Conservation (phyloP, 2,329 filamentous ascomycete genomes). For the Rutstroemia sp. region DNA sequence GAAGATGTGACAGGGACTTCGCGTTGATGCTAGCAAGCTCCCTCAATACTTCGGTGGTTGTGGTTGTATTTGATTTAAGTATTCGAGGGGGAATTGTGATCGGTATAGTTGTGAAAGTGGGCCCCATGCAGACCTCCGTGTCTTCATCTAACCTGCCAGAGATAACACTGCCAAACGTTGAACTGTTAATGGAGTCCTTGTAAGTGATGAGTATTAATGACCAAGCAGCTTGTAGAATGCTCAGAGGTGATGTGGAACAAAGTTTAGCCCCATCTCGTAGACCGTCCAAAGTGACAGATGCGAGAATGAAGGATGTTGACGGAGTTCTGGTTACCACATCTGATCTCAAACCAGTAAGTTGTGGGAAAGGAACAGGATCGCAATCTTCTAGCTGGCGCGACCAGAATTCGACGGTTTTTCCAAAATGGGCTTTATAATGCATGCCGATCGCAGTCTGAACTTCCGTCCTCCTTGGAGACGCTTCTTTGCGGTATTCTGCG, state of each 20-base stretch:
- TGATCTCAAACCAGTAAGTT: neutral
- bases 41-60: neutral
- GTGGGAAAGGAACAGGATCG: neutral
- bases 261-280: neutral
- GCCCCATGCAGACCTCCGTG: neutral
- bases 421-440: neutral
- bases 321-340: neutral
- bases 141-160: slow-evolving; percentile 1
- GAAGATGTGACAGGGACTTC: neutral
- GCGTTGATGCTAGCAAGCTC: neutral
- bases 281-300: neutral
- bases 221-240: slow-evolving; percentile 3
- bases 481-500: neutral
- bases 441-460: neutral
- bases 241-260: neutral
- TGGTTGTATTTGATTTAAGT: neutral
- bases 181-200: neutral
- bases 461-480: neutral
- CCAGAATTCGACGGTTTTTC: neutral
- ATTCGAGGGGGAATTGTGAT: neutral
- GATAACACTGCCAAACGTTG: slow-evolving; percentile 1
- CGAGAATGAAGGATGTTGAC: neutral
- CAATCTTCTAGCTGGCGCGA: neutral
- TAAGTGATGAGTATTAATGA: slow-evolving; percentile 1
- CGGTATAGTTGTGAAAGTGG: neutral